Evolutionary conservation across 2,329 filamentous ascomycete genomes (phyloP).

Genomic region (Fonsecaea pedrosoi): DNA sequence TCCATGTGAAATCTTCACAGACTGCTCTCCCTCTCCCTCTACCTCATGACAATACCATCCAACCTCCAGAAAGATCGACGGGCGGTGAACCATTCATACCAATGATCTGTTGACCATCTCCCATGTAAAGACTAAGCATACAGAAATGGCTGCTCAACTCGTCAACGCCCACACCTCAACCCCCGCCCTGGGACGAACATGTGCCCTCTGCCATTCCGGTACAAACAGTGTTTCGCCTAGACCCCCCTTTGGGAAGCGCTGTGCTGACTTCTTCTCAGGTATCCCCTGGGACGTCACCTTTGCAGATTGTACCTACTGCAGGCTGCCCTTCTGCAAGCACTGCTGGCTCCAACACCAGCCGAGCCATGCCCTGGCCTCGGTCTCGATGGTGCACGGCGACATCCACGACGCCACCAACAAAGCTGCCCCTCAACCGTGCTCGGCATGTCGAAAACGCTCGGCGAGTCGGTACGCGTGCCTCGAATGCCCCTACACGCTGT

Average conservation of each 20-base stretch:
- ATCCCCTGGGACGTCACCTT: conserved; percentile 4
- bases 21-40: too few relatives aligned
- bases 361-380: conserved; percentile 2
- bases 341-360: conserved; percentile 4
- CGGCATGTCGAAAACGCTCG: neutral
- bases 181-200: neutral
- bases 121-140: neutral
- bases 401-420: neutral
- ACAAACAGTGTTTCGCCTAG: neutral
- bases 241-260: neutral
- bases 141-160: neutral
- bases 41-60: too few relatives aligned
- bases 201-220: neutral
- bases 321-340: neutral
- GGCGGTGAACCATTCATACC: too few relatives aligned
- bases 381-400: neutral
- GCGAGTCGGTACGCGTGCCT: neutral
- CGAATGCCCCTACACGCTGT: neutral
- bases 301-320: neutral
- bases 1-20: too few relatives aligned
- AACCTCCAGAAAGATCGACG: neutral
- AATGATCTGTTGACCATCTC: neutral
- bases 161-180: too few relatives aligned
- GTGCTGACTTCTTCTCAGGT: neutral
- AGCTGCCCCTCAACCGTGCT: neutral